phyloP scores from a whole-genome alignment of 179 eudicot genomes.

The Camellia oleifera region DNA sequence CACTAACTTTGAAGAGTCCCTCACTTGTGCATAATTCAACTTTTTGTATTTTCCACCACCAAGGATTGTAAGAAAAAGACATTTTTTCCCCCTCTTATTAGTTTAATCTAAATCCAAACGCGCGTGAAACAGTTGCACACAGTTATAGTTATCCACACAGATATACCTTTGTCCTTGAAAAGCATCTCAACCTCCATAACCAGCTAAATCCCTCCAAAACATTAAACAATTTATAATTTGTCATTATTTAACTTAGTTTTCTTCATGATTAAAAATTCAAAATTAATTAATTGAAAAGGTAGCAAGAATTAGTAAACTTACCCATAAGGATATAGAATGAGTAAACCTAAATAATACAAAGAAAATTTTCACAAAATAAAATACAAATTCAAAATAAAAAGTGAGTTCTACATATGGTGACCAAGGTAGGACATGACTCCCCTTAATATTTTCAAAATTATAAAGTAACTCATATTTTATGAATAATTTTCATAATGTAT shows the following conservation, averaged over 20 bases:
- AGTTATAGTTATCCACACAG: not conserved
- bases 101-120: not conserved
- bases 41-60: too few relatives aligned
- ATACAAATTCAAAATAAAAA: too few relatives aligned
- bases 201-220: constrained; percentile 7
- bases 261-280: not conserved
- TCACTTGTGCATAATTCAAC: too few relatives aligned
- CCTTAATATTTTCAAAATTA: too few relatives aligned
- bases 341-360: not conserved
- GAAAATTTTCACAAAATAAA: not conserved
- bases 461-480: too few relatives aligned
- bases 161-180: constrained; percentile 11
- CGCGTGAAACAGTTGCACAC: constrained; percentile 7
- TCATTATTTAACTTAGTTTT: not conserved
- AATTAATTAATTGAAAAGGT: not conserved
- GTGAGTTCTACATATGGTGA: too few relatives aligned
- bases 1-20: too few relatives aligned
- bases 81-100: not conserved
- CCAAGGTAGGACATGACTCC: too few relatives aligned
- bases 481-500: too few relatives aligned
- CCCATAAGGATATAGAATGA: not conserved
- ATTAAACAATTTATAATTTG: not conserved
- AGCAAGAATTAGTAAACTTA: too few relatives aligned
- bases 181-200: constrained; percentile 21
- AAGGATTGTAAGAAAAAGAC: too few relatives aligned